Evolutionary conservation across 2,329 filamentous ascomycete species (phyloP), one percentile per base, ranked within the genome.

Genomic region (Neonectria neomacrospora): DNA sequence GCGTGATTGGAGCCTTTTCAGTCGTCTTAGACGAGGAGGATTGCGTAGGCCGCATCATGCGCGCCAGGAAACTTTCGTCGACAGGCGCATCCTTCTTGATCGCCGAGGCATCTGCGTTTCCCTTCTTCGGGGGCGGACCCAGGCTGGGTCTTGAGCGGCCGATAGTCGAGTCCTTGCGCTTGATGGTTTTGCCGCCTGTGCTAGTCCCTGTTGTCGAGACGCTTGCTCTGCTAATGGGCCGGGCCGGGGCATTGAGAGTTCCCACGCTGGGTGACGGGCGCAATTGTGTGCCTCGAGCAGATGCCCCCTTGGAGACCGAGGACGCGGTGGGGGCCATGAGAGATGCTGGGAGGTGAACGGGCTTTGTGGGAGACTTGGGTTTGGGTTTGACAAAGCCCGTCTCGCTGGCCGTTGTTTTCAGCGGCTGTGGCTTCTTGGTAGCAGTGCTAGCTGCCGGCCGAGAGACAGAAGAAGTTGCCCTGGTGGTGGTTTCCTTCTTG

Each of bases 11-110:
- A 1, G 75, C 75, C 78, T 91, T 93, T 5, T 92, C 90, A 3
- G 86, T 81, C 0, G 86, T 85, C 79, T 92, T 93, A 66, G 83
- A 89, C 9, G 89, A 85, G 5, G 89, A 92, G 48, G 87, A 82
- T 47, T 90, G 86, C 0, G 91, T 94, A 2, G 91, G 91, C 42
- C 91, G 83, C 88, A 90, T 94, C 91, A 94, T 93, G 55, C 91
- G 87, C n/a, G 90, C 91, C 26, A 94, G 80, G 78, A 94, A 94
- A 14, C 88, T 79, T 67, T 92, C 89, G 67, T 92, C 90, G 1
- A 91, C 82, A 18, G 85, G 85, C 50, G 81, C 82, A 26, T 85
- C 81, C 64, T 83, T 81, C 69, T 84, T 85, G 7, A 85, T 79
- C 10, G 81, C 74, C 14, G 63, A 20, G 1, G 57, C 58, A 16